A percentile compares a stretch with the other conserved stretches of the same genome.
phyloP scores from a whole-genome alignment of 1,284 basidiomycete species.

The Amylostereum chailletii region DNA sequence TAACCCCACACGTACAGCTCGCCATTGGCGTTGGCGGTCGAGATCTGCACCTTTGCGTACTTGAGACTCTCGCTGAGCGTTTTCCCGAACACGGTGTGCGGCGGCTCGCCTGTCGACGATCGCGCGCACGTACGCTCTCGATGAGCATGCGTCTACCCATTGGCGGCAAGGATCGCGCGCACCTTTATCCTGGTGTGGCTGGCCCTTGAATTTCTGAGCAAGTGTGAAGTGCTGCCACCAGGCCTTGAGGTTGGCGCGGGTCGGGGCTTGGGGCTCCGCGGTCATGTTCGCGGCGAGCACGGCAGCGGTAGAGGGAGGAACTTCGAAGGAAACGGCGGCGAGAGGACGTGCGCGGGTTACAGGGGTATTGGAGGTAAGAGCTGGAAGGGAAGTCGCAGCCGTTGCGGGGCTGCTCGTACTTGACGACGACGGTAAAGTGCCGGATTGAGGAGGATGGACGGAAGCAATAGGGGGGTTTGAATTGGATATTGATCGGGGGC shows the following conservation, averaged over 20 bases:
- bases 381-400: too few species aligned
- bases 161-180: neutral
- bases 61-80: slow-evolving; percentile 78
- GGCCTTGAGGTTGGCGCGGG: slow-evolving; percentile 6
- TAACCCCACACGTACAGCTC: slow-evolving; percentile 87
- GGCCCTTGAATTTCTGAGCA: slow-evolving; percentile 9
- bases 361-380: too few species aligned
- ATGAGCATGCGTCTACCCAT: neutral
- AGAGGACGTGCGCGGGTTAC: too few species aligned
- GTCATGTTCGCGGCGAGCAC: neutral
- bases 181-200: slow-evolving; percentile 4
- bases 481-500: too few species aligned
- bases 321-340: too few species aligned
- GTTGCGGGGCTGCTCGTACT: too few species aligned
- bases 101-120: slow-evolving; percentile 10
- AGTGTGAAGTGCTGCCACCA: slow-evolving; percentile 14
- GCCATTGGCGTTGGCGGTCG: slow-evolving; percentile 79
- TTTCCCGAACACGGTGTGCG: slow-evolving; percentile 74
- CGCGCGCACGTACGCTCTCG: neutral
- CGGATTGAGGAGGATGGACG: too few species aligned
- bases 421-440: too few species aligned
- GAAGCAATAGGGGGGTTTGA: too few species aligned
- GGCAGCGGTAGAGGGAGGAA: neutral
- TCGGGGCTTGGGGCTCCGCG: slow-evolving; percentile 4
- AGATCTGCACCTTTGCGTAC: slow-evolving; percentile 91